Evolutionary conservation across 805 yeast species (phyloP).

Genomic region (Trichomonascus vanleenenianus): DNA sequence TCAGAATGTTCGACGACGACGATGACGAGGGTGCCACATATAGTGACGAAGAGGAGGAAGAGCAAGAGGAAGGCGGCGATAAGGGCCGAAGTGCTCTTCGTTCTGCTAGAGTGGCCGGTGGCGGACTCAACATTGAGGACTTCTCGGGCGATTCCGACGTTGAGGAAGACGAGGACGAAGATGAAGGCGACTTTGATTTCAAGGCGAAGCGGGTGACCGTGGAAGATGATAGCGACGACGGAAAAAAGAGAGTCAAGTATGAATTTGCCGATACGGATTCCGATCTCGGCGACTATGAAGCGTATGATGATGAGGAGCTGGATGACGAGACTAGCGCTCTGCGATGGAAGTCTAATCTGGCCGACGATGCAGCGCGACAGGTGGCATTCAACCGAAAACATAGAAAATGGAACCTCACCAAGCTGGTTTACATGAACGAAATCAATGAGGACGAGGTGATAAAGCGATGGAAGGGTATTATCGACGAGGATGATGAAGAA

Average conservation of each 20-base stretch:
- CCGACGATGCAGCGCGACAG: constrained; percentile 52
- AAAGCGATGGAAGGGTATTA: constrained; percentile 23
- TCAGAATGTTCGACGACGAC: constrained; percentile 64
- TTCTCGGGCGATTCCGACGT: constrained; percentile 32
- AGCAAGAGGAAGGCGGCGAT: constrained; percentile 34
- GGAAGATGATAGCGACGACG: constrained; percentile 20
- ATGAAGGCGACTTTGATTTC: constrained; percentile 22
- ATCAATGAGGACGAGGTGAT: constrained; percentile 49
- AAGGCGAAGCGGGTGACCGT: constrained; percentile 7
- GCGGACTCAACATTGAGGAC: constrained; percentile 36
- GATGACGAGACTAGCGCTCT: constrained; percentile 19
- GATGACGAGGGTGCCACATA: constrained; percentile 38
- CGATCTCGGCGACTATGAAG: constrained; percentile 36
- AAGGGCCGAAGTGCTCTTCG: constrained; percentile 63
- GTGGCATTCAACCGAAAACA: constrained; percentile 40
- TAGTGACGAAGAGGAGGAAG: constrained; percentile 36
- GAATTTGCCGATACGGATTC: constrained; percentile 34
- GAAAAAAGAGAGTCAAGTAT: constrained; percentile 38
- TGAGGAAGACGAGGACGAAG: constrained; percentile 41
- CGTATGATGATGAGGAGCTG: constrained; percentile 21
- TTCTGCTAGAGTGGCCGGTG: constrained; percentile 37
- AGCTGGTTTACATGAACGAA: constrained; percentile 71
- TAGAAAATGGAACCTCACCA: constrained; percentile 71
- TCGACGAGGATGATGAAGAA: constrained; percentile 17
- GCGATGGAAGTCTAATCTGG: constrained; percentile 27